Conservation (phyloP, 78 protist species). For the Planoprotostelium fungivorum region DNA sequence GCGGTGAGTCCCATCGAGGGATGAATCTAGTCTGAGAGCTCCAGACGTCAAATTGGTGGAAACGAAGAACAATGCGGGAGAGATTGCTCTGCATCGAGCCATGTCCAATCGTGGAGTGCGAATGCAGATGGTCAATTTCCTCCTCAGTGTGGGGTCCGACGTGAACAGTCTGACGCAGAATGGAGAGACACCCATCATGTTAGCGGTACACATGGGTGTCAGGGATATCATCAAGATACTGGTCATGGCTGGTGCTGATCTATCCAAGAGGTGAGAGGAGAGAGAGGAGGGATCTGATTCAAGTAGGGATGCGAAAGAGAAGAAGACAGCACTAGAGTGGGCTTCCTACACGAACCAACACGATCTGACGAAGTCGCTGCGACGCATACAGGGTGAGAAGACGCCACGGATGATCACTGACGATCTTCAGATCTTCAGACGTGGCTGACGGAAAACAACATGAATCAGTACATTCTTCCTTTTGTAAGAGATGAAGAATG, state of each 20-base stretch:
- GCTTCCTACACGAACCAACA: conserved; percentile 9
- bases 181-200: background rate
- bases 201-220: background rate
- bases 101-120: background rate
- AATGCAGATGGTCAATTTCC: background rate
- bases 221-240: conserved; percentile 7
- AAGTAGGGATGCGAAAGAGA: conserved; percentile 23
- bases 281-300: conserved; percentile 30
- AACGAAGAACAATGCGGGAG: background rate
- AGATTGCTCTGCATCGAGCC: background rate
- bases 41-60: background rate
- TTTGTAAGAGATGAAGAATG: conserved; percentile 58
- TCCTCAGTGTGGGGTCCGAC: background rate
- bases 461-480: conserved; percentile 21
- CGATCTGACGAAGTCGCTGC: background rate
- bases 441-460: conserved; percentile 29
- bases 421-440: conserved; percentile 15
- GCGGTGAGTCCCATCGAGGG: background rate
- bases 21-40: background rate
- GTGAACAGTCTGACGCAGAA: background rate
- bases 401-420: background rate
- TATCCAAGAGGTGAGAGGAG: conserved; percentile 23
- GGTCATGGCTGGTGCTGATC: conserved; percentile 65
- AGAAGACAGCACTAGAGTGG: conserved; percentile 33
- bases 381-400: background rate